Base-by-base conservation (phyloP, 208 protist species). In the Trypanosoma grayi region DNA sequence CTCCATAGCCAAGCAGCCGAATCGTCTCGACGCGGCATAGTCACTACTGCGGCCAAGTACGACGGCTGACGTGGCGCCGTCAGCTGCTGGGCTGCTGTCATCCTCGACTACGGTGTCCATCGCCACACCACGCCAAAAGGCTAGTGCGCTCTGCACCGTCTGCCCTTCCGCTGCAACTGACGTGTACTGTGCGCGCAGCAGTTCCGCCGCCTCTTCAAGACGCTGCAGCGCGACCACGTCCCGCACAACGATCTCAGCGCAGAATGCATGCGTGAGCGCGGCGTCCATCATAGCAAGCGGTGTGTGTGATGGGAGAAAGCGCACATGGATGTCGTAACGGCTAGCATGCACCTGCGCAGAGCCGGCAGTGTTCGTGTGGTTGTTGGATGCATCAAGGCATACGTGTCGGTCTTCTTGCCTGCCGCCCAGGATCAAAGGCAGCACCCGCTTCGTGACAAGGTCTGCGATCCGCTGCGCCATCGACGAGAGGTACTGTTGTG, bases 311-410 rank as follows among this genome's bases (percentile, higher is more conserved):
- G 81, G 85, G 40, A 77, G 68, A 25, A 85, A 77, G 56, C 85
- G 79, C 48, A 93, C 86, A 48, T 92, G 85, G 6, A 93, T 66
- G 36, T 85, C 80, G 20, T 70, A 79, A 16, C 34, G 34, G 27
- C 4, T 27, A 18, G 28, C 70, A 57, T 40, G 18, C 20, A 16
- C n/a, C 16, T 16, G 11, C n/a, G 16, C 27, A 14, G 74, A 61
- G 8, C 63, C 24, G 2, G 13, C 33, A 0, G 44, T 66, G n/a
- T 74, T 25, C 13, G 50, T 66, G 18, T 44, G 14, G 1, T 67
- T 66, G 16, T 4, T 31, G 4, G 36, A 14, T 27, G 16, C 52
- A 41, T 1, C 13, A 37, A 28, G 33, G 18, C n/a, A 45, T 14
- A 3, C 13, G 28, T 40, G 36, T 14, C 8, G 0, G 25, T 51